phyloP scores from a whole-genome alignment of 1,284 basidiomycete genomes.

The Psilocybe mexicana region DNA sequence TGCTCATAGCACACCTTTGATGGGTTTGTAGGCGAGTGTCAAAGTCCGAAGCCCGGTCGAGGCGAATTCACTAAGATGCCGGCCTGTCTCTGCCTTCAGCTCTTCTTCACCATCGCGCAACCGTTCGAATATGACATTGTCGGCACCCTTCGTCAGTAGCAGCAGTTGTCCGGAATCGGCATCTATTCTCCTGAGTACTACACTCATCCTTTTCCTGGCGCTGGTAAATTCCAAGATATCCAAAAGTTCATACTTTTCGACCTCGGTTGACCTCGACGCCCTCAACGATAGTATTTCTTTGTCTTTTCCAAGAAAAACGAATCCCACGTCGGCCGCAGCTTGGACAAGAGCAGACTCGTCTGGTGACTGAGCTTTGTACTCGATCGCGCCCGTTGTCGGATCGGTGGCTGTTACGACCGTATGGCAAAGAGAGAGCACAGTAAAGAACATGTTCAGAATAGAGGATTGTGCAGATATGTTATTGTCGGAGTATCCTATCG shows the following conservation, averaged over 20 bases:
- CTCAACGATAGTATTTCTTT: conserved; percentile 76
- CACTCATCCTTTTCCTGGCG: conserved; percentile 94
- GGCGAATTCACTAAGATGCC: conserved; percentile 89
- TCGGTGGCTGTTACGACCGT: conserved; percentile 85
- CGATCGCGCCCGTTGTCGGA: conserved; percentile 68
- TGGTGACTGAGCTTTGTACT: conserved; percentile 96
- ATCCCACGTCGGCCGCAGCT: conserved; percentile 94
- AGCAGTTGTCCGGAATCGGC: conserved; percentile 66
- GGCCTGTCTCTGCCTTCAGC: conserved; percentile 77
- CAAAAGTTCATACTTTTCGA: conserved; percentile 75
- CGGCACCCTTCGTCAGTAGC: conserved; percentile 85
- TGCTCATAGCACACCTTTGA: conserved; percentile 54
- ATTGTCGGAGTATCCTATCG: background rate
- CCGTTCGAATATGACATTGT: conserved; percentile 95
- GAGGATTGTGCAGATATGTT: conserved; percentile 52
- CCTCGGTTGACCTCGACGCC: conserved; percentile 56
- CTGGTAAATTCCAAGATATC: conserved; percentile 97
- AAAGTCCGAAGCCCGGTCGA: conserved; percentile 87
- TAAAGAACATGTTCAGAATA: conserved; percentile 88
- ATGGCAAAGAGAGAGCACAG: conserved; percentile 93
- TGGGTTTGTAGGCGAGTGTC: conserved; percentile 87
- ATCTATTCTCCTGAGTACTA: conserved; percentile 79
- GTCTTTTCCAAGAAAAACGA: conserved; percentile 89
- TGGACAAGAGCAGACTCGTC: conserved; percentile 98
- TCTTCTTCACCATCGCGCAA: conserved; percentile 62